Evolutionary conservation across 192 early-diverging fungal genomes (phyloP), one percentile per base, ranked within the genome.

Genomic region (Podila minutissima): DNA sequence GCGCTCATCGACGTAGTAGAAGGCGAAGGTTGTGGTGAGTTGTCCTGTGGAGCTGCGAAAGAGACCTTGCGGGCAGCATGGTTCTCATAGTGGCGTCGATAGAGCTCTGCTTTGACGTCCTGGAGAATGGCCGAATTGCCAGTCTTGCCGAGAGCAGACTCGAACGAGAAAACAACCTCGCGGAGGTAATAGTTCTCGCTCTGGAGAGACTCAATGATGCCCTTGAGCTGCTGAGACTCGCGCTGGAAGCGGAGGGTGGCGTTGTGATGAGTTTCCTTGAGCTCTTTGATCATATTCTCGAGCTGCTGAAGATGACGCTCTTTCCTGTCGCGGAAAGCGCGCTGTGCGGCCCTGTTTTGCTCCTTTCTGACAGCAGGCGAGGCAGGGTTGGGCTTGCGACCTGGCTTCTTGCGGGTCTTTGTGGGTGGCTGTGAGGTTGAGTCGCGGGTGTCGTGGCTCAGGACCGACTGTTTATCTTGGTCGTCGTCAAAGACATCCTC

Each of bases 281-380:
- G 84, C 26, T 84, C 85, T 67, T 88, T 84, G 59, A 95, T 92
- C 15, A 88, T 86, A 28, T 74, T 87, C 84, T 97, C 95, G 13
- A 97, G 85, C 20, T 91, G 85, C 58, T 90, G 82, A 24, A 95
- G 74, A 67, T 97, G 93, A 32, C 87, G 77, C 75, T 95, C 91
- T 71, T 93, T 94, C 61, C 95, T 89, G 79, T 97, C 94, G 46
- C 95, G 92, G 72, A 97, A 97, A 0, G 94, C 95, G 8, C 94
- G 89, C 73, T 97, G 95, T 0, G 95, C 95, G 5, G 94, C 94
- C 11, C 95, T 87, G 82, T 97, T 97, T 76, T 97, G 95, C 3
- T 92, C 94, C 28, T 90, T 90, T 11, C 89, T 71, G 32, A 88
- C 71, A 19, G 87, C 87, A 20, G 89, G 87, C 4, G 89, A 90